Evolutionary conservation across 2,329 filamentous ascomycete genomes (phyloP).

Genomic region (Colletotrichum simmondsii): DNA sequence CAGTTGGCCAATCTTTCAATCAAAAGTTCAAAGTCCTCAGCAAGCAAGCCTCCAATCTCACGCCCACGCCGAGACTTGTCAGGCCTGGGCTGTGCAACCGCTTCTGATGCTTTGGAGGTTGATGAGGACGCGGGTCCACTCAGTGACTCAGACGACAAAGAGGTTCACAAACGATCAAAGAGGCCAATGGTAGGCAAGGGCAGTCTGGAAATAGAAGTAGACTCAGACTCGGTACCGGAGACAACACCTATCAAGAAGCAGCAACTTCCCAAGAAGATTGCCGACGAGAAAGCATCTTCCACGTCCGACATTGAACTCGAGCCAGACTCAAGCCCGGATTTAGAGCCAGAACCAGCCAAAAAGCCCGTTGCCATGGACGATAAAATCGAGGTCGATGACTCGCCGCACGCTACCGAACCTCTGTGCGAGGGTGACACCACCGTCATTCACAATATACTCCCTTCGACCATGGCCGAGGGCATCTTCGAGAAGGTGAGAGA

Average conservation of each 20-base stretch:
- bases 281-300: not conserved
- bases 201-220: too few species aligned
- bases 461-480: conserved; percentile 62
- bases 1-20: conserved; percentile 30
- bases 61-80: conserved; percentile 34
- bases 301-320: conserved; percentile 8
- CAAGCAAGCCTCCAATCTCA: conserved; percentile 18
- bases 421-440: conserved; percentile 86
- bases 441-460: conserved; percentile 77
- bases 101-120: conserved; percentile 21
- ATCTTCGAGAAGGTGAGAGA: conserved; percentile 77
- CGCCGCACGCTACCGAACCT: conserved; percentile 23
- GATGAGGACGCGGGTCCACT: conserved; percentile 26
- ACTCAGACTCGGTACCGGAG: not conserved
- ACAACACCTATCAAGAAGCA: not conserved
- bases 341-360: not conserved
- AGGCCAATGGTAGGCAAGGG: not conserved
- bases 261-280: not conserved
- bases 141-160: conserved; percentile 15
- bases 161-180: not conserved
- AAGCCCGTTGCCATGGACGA: not conserved
- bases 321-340: not conserved
- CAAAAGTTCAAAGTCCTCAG: not conserved
- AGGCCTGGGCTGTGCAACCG: not conserved
- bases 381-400: not conserved